Conservation (phyloP, 352 stramenopile species). For the Hyaloperonospora arabidopsidis region DNA sequence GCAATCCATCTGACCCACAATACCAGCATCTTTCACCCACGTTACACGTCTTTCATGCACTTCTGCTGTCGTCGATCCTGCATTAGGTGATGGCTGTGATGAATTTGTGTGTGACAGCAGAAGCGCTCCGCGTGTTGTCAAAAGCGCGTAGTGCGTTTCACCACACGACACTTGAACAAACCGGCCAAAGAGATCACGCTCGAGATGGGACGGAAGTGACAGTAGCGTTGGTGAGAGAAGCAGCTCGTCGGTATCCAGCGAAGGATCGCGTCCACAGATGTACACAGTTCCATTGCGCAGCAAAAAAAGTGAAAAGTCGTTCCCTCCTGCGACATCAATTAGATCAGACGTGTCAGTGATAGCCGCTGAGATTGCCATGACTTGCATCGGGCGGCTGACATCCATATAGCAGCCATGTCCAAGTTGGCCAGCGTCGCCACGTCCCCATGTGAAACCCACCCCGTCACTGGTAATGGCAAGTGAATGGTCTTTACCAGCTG, state of each 20-base stretch:
- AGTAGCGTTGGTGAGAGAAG: slow-evolving; percentile 28
- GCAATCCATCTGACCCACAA: slow-evolving; percentile 26
- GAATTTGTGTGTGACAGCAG: slow-evolving; percentile 21
- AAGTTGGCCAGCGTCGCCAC: slow-evolving; percentile 55
- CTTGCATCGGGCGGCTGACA: slow-evolving; percentile 42
- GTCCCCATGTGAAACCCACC: slow-evolving; percentile 59
- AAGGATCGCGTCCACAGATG: slow-evolving; percentile 35
- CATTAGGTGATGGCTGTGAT: slow-evolving; percentile 10
- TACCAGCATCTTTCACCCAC: slow-evolving; percentile 17
- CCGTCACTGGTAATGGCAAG: slow-evolving; percentile 48
- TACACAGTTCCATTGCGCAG: slow-evolving; percentile 24
- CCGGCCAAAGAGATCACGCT: slow-evolving; percentile 18
- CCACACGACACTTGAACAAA: slow-evolving; percentile 34
- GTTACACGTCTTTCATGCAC: slow-evolving; percentile 14
- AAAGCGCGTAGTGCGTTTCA: slow-evolving; percentile 36
- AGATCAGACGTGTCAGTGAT: slow-evolving; percentile 16
- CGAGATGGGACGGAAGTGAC: slow-evolving; percentile 12
- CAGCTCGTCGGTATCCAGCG: slow-evolving; percentile 13
- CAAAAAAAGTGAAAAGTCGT: slow-evolving; percentile 37
- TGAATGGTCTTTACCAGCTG: slow-evolving; percentile 58
- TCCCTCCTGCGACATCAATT: slow-evolving; percentile 28
- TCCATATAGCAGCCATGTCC: slow-evolving; percentile 63
- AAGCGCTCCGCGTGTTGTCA: slow-evolving; percentile 23
- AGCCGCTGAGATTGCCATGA: slow-evolving; percentile 40
- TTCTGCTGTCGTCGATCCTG: slow-evolving; percentile 13